These are phyloP conservation scores for Adansonia digitata DNA, from an alignment of 345 rosid species.

Conservation along the genomic window DNA sequence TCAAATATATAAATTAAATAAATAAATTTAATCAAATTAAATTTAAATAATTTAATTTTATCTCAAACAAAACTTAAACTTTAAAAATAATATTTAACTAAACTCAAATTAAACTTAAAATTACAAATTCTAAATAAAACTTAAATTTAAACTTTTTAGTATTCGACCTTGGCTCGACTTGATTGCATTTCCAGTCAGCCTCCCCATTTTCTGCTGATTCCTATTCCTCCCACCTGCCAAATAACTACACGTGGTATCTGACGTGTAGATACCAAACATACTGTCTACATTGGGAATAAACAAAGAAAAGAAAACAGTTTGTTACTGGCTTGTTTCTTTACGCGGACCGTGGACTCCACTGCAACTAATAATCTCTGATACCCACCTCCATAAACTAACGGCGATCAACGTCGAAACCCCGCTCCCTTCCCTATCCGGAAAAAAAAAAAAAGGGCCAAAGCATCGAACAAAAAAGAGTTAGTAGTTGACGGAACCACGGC, in stretches of 20 bases:
- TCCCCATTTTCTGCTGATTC: neutral
- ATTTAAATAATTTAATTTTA: no score
- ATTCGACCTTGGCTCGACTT: neutral
- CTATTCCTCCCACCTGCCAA: neutral
- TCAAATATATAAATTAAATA: no score
- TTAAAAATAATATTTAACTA: no score
- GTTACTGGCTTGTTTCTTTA: neutral
- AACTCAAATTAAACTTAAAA: neutral
- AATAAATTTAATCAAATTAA: no score
- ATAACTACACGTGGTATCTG: neutral
- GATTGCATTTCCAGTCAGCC: neutral
- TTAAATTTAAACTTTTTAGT: no score
- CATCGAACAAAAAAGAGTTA: neutral
- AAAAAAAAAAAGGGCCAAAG: neutral
- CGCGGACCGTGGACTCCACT: neutral
- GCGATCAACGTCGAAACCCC: neutral
- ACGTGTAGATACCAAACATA: no score
- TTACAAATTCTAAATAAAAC: no score
- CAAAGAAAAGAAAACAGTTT: neutral
- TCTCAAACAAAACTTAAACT: no score
- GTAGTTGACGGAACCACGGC: neutral
- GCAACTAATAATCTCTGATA: neutral
- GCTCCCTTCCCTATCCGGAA: neutral
- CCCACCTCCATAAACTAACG: constrained; percentile 10
- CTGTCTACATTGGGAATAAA: no score